Conservation (phyloP, 225 moss, liverwort and hornwort species). For the Physcomitrellopsis africana region DNA sequence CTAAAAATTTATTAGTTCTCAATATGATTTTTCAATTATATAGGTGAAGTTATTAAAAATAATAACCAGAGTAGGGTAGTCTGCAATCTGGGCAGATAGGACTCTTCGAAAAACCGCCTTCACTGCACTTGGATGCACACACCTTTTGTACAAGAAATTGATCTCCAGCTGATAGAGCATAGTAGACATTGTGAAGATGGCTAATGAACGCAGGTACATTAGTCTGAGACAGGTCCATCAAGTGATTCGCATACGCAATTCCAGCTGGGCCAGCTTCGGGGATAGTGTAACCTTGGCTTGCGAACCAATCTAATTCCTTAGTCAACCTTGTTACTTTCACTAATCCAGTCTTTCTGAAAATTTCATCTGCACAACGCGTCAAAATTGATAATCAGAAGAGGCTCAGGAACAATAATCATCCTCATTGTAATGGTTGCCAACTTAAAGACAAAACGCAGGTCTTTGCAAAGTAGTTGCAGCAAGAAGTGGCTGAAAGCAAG, state of each 20-base stretch:
- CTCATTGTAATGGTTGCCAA: slow-evolving; percentile 2
- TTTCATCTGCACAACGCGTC: slow-evolving; percentile 54
- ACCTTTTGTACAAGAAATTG: slow-evolving; percentile 43
- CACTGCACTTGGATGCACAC: slow-evolving; percentile 24
- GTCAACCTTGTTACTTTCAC: slow-evolving; percentile 57
- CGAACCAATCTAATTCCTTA: slow-evolving; percentile 80
- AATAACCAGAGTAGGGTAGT: not conserved
- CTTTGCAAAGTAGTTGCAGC: not conserved
- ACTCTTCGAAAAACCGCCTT: not conserved
- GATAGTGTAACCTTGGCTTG: slow-evolving; percentile 69
- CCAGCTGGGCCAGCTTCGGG: slow-evolving; percentile 65
- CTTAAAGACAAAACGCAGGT: not conserved
- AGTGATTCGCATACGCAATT: slow-evolving; percentile 54
- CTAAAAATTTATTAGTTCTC: not conserved
- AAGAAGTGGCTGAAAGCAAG: not conserved
- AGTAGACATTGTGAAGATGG: slow-evolving; percentile 67
- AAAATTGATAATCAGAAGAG: slow-evolving; percentile 24
- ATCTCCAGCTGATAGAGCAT: slow-evolving; percentile 71
- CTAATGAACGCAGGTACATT: slow-evolving; percentile 48
- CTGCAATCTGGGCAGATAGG: not conserved
- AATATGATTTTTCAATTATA: not conserved
- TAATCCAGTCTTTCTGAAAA: slow-evolving; percentile 58
- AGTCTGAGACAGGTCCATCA: slow-evolving; percentile 60
- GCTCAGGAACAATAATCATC: slow-evolving; percentile 9
- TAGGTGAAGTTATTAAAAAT: not conserved